Evolutionary conservation across 1,139 yeast genomes (phyloP), one percentile per base, ranked within the genome.

Genomic region (Candida pseudoviswanathii): DNA sequence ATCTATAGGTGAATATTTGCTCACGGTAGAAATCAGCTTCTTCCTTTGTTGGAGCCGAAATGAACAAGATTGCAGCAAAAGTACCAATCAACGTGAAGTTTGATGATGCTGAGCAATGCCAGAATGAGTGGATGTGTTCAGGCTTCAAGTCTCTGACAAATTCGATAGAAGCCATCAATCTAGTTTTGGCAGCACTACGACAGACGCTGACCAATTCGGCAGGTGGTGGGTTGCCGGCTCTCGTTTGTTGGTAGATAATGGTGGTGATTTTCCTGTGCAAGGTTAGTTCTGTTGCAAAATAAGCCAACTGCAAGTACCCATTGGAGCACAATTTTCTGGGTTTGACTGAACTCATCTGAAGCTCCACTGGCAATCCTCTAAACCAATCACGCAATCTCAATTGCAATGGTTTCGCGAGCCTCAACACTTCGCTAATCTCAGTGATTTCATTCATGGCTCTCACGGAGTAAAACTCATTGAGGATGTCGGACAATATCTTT

Each of bases 231-330:
- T 65, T 63, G 1, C 75, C 75, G 2, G 64, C 58, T 21, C 58
- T 47, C 1, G 81, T 69, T 51, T 78, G 81, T 41, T 74, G 68
- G 49, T 71, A 69, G 37, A 85, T 71, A 1, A 83, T 72, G 4
- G 89, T 76, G 40, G 90, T 83, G 44, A 91, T 90, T 58, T 87
- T 84, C 43, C 97, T 71, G 65, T 91, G 97, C 39, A 91, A 71
- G 0, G 95, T 86, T 41, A 90, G 81, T 62, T 91, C 97, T 0
- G 96, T 84, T 0, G 96, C 94, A 70, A 90, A 88, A 66, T 91
- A 90, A 0, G 96, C 89, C 47, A 91, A 67, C 52, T 90, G 96
- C 45, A 90, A 70, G 54, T 88, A 85, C 0, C 96, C 96, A 65
- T 86, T 87, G 5, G 81, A 75, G 51, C 84, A 82, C 38, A 82